phyloP scores from a whole-genome alignment of 1,284 basidiomycete genomes.

The Taiwanofungus camphoratus region DNA sequence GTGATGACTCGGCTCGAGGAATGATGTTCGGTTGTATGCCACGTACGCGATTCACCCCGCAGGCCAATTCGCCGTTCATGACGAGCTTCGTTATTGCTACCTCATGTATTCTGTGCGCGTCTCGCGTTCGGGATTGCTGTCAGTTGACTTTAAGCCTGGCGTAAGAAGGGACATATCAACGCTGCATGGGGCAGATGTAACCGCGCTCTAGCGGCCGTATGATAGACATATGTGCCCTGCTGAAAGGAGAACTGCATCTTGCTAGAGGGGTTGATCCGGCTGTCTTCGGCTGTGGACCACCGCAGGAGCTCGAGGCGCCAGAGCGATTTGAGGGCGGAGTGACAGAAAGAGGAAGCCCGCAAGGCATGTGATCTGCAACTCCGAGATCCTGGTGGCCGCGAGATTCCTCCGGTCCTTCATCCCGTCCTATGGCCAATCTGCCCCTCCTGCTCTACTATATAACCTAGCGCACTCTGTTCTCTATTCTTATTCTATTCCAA shows the following conservation, averaged over 20 bases:
- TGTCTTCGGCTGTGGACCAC: too few relatives aligned
- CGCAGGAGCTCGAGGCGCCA: too few relatives aligned
- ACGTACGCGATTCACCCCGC: not conserved
- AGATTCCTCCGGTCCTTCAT: slow-evolving; percentile 7
- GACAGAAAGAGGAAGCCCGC: slow-evolving; percentile 2
- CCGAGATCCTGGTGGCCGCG: slow-evolving; percentile 1
- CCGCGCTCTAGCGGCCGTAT: too few relatives aligned
- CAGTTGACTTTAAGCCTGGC: too few relatives aligned
- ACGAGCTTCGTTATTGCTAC: not conserved
- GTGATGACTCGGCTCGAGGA: not conserved
- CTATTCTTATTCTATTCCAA: slow-evolving; percentile 5
- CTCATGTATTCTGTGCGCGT: not conserved
- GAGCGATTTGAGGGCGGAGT: too few relatives aligned
- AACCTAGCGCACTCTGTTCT: slow-evolving; percentile 4
- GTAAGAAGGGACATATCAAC: not conserved
- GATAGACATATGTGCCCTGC: too few relatives aligned
- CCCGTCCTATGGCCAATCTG: slow-evolving; percentile 2
- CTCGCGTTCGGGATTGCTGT: too few relatives aligned
- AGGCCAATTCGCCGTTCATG: not conserved
- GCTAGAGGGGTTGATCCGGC: too few relatives aligned
- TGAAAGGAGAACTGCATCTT: too few relatives aligned
- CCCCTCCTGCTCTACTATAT: slow-evolving; percentile 7
- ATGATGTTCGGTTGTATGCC: not conserved
- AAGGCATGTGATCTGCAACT: slow-evolving; percentile 11
- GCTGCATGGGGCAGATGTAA: too few relatives aligned